Conservation (phyloP, 1,139 yeast genomes). For the Saccharomyces hybrid region DNA sequence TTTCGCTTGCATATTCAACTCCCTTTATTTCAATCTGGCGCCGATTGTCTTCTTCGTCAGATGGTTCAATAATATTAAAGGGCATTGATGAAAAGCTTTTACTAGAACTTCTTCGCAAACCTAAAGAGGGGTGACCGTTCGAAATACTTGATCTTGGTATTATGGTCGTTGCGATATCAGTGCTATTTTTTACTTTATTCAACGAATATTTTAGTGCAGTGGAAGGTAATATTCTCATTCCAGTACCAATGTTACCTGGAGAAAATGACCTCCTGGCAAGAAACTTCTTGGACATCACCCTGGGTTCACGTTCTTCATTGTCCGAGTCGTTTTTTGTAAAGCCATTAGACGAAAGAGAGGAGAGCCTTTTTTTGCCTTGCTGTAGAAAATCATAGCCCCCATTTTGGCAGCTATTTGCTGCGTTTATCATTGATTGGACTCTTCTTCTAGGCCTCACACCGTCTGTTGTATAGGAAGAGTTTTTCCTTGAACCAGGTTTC, state of each 20-base stretch:
- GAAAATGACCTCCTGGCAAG: slow-evolving; percentile 27
- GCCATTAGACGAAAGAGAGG: neutral
- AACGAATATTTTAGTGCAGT: slow-evolving; percentile 18
- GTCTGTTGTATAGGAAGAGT: too few relatives aligned
- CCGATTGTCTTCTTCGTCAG: slow-evolving; percentile 11
- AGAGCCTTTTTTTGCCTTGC: neutral
- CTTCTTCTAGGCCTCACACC: too few relatives aligned
- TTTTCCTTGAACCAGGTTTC: too few relatives aligned
- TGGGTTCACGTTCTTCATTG: slow-evolving; percentile 18
- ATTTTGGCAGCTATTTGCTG: too few relatives aligned
- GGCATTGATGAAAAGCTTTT: slow-evolving; percentile 7
- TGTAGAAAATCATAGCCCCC: too few relatives aligned
- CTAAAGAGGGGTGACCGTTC: neutral
- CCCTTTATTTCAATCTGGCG: slow-evolving; percentile 22
- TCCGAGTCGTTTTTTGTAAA: neutral
- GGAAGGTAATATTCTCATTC: slow-evolving; percentile 20
- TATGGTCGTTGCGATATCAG: slow-evolving; percentile 4
- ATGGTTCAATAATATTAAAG: slow-evolving; percentile 11
- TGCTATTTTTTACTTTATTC: slow-evolving; percentile 14
- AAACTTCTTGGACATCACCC: slow-evolving; percentile 23
- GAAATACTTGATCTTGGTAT: slow-evolving; percentile 12
- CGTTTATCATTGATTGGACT: too few relatives aligned
- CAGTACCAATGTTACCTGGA: slow-evolving; percentile 17
- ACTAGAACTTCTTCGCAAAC: slow-evolving; percentile 1
- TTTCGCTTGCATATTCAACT: slow-evolving; percentile 33